These are phyloP conservation scores for Tulasnella sp. DNA, from an alignment of 768 basidiomycete genomes.

Conservation along the genomic window DNA sequence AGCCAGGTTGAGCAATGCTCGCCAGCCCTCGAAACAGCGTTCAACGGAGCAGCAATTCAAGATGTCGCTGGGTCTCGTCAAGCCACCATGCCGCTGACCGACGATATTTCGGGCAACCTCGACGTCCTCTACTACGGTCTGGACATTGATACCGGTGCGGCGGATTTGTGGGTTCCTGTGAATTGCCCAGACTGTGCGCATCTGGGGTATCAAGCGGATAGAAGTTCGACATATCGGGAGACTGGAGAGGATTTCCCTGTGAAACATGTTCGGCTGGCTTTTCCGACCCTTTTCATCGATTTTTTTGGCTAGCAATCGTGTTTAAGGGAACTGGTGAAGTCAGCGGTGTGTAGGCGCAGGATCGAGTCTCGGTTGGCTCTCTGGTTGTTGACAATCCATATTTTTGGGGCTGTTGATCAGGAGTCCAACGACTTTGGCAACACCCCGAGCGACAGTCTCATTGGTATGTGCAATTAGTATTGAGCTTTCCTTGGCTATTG, in stretches of 20 bases:
- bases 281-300: no score
- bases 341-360: constrained; percentile 42
- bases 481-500: background rate
- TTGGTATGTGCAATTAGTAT: constrained; percentile 23
- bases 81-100: constrained; percentile 31
- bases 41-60: background rate
- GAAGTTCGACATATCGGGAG: constrained; percentile 39
- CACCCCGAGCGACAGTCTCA: constrained; percentile 48
- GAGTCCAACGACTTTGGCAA: constrained; percentile 45
- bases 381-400: constrained; percentile 42
- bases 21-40: background rate
- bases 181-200: constrained; percentile 2
- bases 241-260: constrained; percentile 33
- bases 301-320: background rate
- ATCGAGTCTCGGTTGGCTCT: constrained; percentile 44
- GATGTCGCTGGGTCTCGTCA: background rate
- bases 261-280: constrained; percentile 37
- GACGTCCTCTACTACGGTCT: constrained; percentile 49
- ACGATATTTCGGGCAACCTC: constrained; percentile 34
- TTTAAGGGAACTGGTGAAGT: constrained; percentile 47
- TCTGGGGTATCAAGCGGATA: constrained; percentile 24
- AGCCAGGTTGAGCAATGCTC: background rate
- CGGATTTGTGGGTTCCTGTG: constrained; percentile 48
- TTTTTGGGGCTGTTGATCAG: constrained; percentile 46
- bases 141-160: constrained; percentile 61